These are phyloP conservation scores for Alternaria solani DNA, from an alignment of 2,329 filamentous ascomycete species.

Conservation along the genomic window DNA sequence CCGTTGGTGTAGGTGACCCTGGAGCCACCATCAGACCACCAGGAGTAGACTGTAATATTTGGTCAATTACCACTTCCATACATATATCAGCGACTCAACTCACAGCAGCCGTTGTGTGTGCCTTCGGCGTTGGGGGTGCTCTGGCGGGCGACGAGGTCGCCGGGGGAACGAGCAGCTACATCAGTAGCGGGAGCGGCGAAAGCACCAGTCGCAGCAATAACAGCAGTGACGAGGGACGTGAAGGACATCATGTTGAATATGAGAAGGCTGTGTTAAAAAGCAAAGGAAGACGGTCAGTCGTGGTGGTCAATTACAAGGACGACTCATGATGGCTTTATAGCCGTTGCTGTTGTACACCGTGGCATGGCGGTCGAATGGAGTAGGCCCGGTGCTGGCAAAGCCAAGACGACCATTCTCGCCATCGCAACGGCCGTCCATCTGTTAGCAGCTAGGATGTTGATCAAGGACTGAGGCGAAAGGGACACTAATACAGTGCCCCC, in stretches of 20 bases:
- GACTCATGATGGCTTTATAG: slow-evolving; percentile 31
- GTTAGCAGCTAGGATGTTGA: slow-evolving; percentile 28
- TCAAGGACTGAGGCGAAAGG: slow-evolving; percentile 21
- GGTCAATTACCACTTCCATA: not conserved
- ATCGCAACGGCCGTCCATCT: slow-evolving; percentile 21
- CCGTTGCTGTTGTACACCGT: slow-evolving; percentile 13
- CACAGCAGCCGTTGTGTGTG: slow-evolving; percentile 64
- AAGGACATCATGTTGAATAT: slow-evolving; percentile 41
- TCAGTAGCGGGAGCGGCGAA: slow-evolving; percentile 43
- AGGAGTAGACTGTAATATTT: slow-evolving; percentile 56
- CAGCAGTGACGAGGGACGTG: slow-evolving; percentile 37
- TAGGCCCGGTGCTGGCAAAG: slow-evolving; percentile 18
- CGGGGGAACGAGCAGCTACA: slow-evolving; percentile 48
- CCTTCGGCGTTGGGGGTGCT: slow-evolving; percentile 60
- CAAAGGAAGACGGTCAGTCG: slow-evolving; percentile 18
- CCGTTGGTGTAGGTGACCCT: slow-evolving; percentile 65
- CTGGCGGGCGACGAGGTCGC: slow-evolving; percentile 39
- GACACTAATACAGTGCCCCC: slow-evolving; percentile 14
- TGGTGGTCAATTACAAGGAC: slow-evolving; percentile 20
- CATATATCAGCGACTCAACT: not conserved
- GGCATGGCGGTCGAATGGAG: slow-evolving; percentile 8
- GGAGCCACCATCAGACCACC: slow-evolving; percentile 65
- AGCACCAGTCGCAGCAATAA: slow-evolving; percentile 34
- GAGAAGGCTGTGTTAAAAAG: slow-evolving; percentile 1
- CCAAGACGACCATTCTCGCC: slow-evolving; percentile 24